Evolutionary conservation across 2,329 filamentous ascomycete genomes (phyloP).

Genomic region (Stagonosporopsis chrysanthemi): DNA sequence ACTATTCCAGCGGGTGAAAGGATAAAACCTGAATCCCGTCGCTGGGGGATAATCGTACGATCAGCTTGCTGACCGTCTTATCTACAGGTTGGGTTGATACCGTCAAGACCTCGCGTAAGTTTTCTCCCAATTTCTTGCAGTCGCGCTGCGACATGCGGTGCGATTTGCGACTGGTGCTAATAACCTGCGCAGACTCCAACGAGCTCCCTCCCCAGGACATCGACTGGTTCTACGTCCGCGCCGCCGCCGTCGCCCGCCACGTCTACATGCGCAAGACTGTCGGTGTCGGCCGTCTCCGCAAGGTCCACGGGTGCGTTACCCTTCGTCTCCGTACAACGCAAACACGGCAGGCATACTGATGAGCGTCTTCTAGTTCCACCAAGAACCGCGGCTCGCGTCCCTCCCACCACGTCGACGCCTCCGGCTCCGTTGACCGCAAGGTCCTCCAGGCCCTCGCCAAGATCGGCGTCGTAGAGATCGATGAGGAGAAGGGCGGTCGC

Average conservation of each 20-base stretch:
- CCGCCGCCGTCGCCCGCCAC: slow-evolving; percentile 94
- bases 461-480: slow-evolving; percentile 96
- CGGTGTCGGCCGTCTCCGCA: slow-evolving; percentile 96
- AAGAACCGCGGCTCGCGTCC: slow-evolving; percentile 96
- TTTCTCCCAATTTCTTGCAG: background rate
- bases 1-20: slow-evolving; percentile 45
- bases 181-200: slow-evolving; percentile 69
- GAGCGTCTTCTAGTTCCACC: slow-evolving; percentile 58
- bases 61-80: slow-evolving; percentile 54
- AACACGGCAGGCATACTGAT: background rate
- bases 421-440: slow-evolving; percentile 96
- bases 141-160: background rate
- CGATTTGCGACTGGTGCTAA: slow-evolving; percentile 23
- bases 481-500: slow-evolving; percentile 98
- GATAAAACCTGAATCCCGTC: slow-evolving; percentile 62
- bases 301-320: slow-evolving; percentile 73
- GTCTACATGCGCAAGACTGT: slow-evolving; percentile 99
- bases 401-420: slow-evolving; percentile 94
- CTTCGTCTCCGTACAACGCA: background rate
- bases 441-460: slow-evolving; percentile 97
- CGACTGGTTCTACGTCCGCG: slow-evolving; percentile 93
- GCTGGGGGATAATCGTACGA: slow-evolving; percentile 56
- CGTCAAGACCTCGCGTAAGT: slow-evolving; percentile 84
- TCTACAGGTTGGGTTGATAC: slow-evolving; percentile 96
- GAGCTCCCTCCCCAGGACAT: slow-evolving; percentile 98